Conservation (phyloP, 2,329 filamentous ascomycete species). For the Zarea fungicola region DNA sequence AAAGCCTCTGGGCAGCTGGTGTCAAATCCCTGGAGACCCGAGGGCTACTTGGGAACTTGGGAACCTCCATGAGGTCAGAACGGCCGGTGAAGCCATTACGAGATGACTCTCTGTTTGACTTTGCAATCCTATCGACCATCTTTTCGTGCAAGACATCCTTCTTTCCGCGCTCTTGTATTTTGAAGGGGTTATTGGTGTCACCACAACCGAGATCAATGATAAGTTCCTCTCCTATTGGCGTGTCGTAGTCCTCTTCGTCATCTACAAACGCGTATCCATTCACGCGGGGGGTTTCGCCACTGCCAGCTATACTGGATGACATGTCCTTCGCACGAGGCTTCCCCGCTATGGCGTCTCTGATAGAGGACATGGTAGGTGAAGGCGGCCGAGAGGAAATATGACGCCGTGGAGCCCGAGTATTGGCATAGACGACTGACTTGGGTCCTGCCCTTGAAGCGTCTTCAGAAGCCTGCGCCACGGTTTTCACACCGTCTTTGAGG, state of each 20-base stretch:
- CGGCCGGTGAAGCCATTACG: conserved; percentile 57
- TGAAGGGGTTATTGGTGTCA: conserved; percentile 72
- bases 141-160: conserved; percentile 78
- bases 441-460: conserved; percentile 67
- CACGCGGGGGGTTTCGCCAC: conserved; percentile 78
- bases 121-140: conserved; percentile 78
- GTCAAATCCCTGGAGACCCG: conserved; percentile 56
- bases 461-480: conserved; percentile 63
- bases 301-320: conserved; percentile 51
- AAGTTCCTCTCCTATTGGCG: conserved; percentile 24
- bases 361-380: conserved; percentile 78
- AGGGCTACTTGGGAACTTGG: conserved; percentile 64
- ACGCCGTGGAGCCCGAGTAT: conserved; percentile 68
- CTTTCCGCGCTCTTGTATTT: conserved; percentile 65
- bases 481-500: conserved; percentile 54
- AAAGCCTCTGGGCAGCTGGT: conserved; percentile 66
- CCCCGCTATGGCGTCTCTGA: conserved; percentile 79
- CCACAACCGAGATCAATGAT: conserved; percentile 54
- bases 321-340: conserved; percentile 57
- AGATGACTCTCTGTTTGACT: conserved; percentile 60
- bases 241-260: conserved; percentile 58
- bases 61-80: conserved; percentile 55
- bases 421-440: conserved; percentile 72
- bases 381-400: conserved; percentile 46
- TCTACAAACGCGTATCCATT: conserved; percentile 95